phyloP scores from a whole-genome alignment of 139 green algal genomes.

The Haematococcus sp. region DNA sequence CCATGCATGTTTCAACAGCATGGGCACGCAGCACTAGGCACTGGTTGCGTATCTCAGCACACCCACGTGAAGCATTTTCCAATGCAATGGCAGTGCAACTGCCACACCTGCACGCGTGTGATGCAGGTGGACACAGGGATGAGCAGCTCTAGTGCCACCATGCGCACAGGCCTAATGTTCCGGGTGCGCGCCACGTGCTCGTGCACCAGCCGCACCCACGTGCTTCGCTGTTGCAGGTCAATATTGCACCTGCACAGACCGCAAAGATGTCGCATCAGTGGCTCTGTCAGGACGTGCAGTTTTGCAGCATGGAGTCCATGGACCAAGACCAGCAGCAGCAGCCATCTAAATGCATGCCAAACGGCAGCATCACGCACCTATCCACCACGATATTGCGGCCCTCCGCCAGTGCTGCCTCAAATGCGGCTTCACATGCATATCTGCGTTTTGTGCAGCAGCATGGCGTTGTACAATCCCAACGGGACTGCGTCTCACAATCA shows the following conservation, averaged over 20 bases:
- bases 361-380: slow-evolving; percentile 3
- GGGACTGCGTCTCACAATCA: too few species aligned
- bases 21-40: too few species aligned
- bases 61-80: too few species aligned
- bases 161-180: neutral
- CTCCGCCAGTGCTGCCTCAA: neutral
- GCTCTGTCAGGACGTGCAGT: too few species aligned
- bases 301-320: neutral
- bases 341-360: too few species aligned
- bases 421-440: slow-evolving; percentile 5
- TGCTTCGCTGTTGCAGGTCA: neutral
- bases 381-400: slow-evolving; percentile 13
- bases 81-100: neutral
- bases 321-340: too few species aligned
- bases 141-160: slow-evolving; percentile 17
- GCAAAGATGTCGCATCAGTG: too few species aligned
- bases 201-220: slow-evolving; percentile 3
- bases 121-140: slow-evolving; percentile 15
- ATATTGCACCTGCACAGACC: slow-evolving; percentile 21
- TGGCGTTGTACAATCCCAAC: too few species aligned
- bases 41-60: too few species aligned
- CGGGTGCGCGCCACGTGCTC: too few species aligned
- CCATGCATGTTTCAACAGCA: too few species aligned
- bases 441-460: too few species aligned
- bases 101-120: neutral